A percentile compares a stretch with the other conserved stretches of the same genome.
phyloP scores from a whole-genome alignment of 2,329 filamentous ascomycete species.

The Calonectria multiphialidica region DNA sequence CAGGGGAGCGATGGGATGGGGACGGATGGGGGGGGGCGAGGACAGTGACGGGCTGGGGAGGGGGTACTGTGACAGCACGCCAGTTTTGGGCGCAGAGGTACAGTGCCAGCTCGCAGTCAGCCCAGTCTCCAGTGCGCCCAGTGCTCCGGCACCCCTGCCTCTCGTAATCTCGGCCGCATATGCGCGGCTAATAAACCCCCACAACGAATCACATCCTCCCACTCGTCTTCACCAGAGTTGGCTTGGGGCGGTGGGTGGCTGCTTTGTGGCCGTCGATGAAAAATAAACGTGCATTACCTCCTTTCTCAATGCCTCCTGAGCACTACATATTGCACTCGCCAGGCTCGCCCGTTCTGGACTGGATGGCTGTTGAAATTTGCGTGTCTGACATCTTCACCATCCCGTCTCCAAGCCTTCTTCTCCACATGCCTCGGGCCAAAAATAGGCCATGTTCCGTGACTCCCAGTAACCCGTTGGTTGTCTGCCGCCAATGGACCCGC shows the following conservation, averaged over 20 bases:
- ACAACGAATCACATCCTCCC: slow-evolving; percentile 36
- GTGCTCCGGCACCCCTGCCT: slow-evolving; percentile 26
- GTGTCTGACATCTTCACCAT: neutral
- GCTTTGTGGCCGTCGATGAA: neutral
- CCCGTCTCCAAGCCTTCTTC: neutral
- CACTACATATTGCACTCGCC: neutral
- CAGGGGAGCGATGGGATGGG: slow-evolving; percentile 25
- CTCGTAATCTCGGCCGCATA: slow-evolving; percentile 45
- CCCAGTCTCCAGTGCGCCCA: neutral
- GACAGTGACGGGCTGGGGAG: neutral
- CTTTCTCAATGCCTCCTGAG: neutral
- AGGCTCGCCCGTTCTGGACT: neutral
- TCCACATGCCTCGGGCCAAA: slow-evolving; percentile 3
- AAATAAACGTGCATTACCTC: neutral
- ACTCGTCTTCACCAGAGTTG: neutral
- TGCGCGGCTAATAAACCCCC: slow-evolving; percentile 40
- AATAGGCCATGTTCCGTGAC: neutral
- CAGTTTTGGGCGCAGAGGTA: neutral
- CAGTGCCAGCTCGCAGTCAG: slow-evolving; percentile 28
- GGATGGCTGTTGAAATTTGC: neutral
- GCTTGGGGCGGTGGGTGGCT: neutral
- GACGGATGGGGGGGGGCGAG: neutral
- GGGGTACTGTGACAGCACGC: slow-evolving; percentile 27
- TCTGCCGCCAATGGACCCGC: neutral
- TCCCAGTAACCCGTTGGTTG: neutral